Evolutionary conservation across 768 basidiomycete species (phyloP).

Genomic region (Hysterangium stoloniferum): DNA sequence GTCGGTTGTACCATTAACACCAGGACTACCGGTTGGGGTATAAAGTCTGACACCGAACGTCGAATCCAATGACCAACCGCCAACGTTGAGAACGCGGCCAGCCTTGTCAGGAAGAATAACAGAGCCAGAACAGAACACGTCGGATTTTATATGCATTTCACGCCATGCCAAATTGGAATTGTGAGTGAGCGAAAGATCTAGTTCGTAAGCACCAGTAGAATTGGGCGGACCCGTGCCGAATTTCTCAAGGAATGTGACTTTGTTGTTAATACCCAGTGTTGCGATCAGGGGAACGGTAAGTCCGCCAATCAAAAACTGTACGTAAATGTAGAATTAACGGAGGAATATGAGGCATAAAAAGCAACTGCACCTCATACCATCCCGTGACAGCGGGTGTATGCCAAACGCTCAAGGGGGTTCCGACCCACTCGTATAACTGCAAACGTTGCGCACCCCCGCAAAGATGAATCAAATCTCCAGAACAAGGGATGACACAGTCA

Average conservation of each 20-base stretch:
- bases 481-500: conserved; percentile 45
- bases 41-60: conserved; percentile 70
- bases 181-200: conserved; percentile 52
- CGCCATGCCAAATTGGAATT: conserved; percentile 52
- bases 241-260: conserved; percentile 76
- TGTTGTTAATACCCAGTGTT: conserved; percentile 74
- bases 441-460: conserved; percentile 56
- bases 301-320: conserved; percentile 42
- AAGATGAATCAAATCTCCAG: conserved; percentile 61
- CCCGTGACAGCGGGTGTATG: conserved; percentile 57
- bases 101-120: conserved; percentile 69
- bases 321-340: neutral
- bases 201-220: conserved; percentile 72
- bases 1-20: conserved; percentile 67
- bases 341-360: neutral
- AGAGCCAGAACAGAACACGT: conserved; percentile 74
- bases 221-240: conserved; percentile 54
- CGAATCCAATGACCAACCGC: conserved; percentile 64
- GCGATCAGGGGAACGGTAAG: conserved; percentile 67
- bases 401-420: conserved; percentile 48
- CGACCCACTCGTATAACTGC: conserved; percentile 17
- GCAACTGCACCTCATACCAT: conserved; percentile 53
- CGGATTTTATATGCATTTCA: conserved; percentile 65
- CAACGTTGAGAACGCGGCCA: conserved; percentile 46
- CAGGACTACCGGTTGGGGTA: conserved; percentile 57